Base-by-base conservation (phyloP, 768 basidiomycete species). In the Russula olivacea region DNA sequence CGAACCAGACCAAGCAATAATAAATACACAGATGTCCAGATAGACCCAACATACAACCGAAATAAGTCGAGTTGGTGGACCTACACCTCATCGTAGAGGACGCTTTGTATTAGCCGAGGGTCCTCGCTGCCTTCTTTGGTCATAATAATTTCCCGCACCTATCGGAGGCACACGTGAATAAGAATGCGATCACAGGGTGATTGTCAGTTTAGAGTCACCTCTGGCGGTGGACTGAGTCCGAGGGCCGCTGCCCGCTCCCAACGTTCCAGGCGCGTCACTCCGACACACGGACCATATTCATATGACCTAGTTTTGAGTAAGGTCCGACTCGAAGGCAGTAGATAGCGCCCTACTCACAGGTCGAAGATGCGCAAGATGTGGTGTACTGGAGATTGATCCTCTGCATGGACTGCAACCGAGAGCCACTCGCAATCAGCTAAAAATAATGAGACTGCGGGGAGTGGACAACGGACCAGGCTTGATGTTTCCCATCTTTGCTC, bases 181-280 rank as follows among this genome's bases (percentile, higher is more conserved):
- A n/a, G 41, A 19, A 21, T 23, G 10, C 30, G 8, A 30, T 12
- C 3, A 14, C 8, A n/a, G 23, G 19, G 3, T 40, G 3, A 32
- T 10, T 23, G 17, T 19, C 23, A 25, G 8, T n/a, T 10, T 5
- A 9, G 3, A 10, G 11, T 61, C 68, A 89, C 93, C 79, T 93
- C 90, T 17, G 71, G 65, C 3, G 93, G 93, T 15, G 94, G 95
- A 52, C 86, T 79, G 21, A 97, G 76, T 2, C 92, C 92, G 50
- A 95, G 77, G 11, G 80, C 79, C 30, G 85, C 72, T 0, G 95
- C 95, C 54, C 94, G 80, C 70, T 94, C 83, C 92, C 93, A 98
- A 43, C 95, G 79, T 65, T 94, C 85, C 15, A 96, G 74, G 32
- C 94, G 84, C n/a, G 85, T 82, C 58, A 91, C 80, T 0, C 91